Percentiles rank a stretch among this genome's conserved stretches.
phyloP scores from a whole-genome alignment of 2,329 filamentous ascomycete species.

The Tolypocladium sp. region DNA sequence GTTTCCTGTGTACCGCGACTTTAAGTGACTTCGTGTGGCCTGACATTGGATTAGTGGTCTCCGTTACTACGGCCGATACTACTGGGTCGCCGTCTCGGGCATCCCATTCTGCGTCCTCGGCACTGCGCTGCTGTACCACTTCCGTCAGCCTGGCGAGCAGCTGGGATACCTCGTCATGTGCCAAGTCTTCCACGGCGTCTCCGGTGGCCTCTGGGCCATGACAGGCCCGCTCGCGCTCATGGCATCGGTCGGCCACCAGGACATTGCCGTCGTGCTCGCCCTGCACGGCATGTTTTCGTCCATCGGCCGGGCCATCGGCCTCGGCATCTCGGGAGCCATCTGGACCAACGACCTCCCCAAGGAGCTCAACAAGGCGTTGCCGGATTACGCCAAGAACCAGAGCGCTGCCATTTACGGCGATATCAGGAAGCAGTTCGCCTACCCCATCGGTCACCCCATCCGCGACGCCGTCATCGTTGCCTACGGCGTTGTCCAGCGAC shows the following conservation, averaged over 20 bases:
- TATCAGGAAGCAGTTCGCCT: conserved; percentile 41
- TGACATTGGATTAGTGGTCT: not conserved
- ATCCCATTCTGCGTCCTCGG: conserved; percentile 30
- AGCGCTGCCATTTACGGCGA: conserved; percentile 32
- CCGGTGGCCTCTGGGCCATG: conserved; percentile 28
- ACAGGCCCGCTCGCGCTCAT: conserved; percentile 48
- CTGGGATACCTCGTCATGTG: conserved; percentile 42
- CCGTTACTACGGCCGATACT: conserved; percentile 1
- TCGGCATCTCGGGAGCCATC: conserved; percentile 49
- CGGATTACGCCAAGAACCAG: conserved; percentile 27
- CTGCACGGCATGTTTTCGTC: conserved; percentile 49
- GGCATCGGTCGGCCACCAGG: conserved; percentile 42
- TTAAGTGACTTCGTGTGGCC: not conserved
- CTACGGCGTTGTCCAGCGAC: conserved; percentile 32
- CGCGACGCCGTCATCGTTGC: conserved; percentile 48
- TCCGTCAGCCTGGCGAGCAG: conserved; percentile 24
- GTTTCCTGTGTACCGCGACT: not conserved
- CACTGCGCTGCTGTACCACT: conserved; percentile 31
- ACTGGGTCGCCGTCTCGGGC: conserved; percentile 16
- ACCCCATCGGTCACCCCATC: conserved; percentile 34
- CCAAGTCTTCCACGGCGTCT: conserved; percentile 43
- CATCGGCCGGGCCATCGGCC: conserved; percentile 47
- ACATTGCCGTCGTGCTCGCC: conserved; percentile 47
- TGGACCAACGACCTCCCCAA: conserved; percentile 46
- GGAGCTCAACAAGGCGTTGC: conserved; percentile 30